Percentiles rank a stretch among this genome's conserved stretches.
Conservation (phyloP, 176 grass and related monocot genomes). For the Themeda triandra region DNA sequence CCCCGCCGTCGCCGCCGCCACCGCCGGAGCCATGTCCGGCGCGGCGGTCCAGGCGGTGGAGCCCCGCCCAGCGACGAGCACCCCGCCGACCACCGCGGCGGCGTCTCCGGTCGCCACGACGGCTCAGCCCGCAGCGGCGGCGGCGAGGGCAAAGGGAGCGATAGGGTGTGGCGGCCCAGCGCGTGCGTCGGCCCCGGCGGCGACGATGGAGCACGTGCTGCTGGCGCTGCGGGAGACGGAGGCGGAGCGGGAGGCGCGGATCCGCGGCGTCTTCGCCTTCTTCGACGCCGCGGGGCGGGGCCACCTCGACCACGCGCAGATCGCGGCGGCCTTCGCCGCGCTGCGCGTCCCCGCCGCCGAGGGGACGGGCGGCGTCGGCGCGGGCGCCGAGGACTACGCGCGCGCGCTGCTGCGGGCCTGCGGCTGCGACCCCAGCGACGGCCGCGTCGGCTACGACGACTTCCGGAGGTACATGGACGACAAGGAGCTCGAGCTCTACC, state of each 20-base stretch:
- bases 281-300: conserved; percentile 67
- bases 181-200: conserved; percentile 22
- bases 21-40: conserved; percentile 29
- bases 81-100: background rate
- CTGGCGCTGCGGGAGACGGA: conserved; percentile 74
- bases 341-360: conserved; percentile 36
- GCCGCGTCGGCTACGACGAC: conserved; percentile 72
- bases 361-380: background rate
- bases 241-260: conserved; percentile 70
- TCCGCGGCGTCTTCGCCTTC: conserved; percentile 71
- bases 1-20: background rate
- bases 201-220: conserved; percentile 71
- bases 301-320: conserved; percentile 67
- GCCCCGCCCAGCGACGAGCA: background rate
- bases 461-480: conserved; percentile 80
- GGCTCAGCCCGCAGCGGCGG: background rate
- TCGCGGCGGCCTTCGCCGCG: conserved; percentile 53
- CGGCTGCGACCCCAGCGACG: conserved; percentile 61
- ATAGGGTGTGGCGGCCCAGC: conserved; percentile 45
- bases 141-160: background rate
- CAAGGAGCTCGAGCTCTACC: conserved; percentile 88
- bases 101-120: background rate
- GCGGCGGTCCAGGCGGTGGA: conserved; percentile 45
- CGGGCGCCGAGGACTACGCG: conserved; percentile 47
- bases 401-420: conserved; percentile 73